These are phyloP conservation scores for Pinus albicaulis DNA, from an alignment of 75 land plant species.

Conservation along the genomic window DNA sequence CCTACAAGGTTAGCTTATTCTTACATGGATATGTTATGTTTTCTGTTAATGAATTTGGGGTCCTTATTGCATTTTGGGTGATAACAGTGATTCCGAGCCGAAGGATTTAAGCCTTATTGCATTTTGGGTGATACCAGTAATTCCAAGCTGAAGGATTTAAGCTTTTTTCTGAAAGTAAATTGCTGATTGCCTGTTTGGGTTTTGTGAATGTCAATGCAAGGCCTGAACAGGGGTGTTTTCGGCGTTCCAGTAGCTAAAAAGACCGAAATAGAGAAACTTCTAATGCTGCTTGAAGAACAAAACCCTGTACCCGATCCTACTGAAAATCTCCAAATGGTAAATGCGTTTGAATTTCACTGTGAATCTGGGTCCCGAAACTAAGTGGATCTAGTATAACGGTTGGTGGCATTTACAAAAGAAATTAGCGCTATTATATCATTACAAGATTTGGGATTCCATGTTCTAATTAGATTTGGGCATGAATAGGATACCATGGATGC, in stretches of 20 bases:
- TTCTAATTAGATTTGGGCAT: not conserved
- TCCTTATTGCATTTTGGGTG: not conserved
- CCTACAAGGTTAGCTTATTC: slow-evolving; percentile 1
- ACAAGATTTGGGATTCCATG: no score
- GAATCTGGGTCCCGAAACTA: not conserved
- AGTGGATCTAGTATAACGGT: not conserved
- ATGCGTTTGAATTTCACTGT: not conserved
- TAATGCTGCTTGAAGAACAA: slow-evolving; percentile 56
- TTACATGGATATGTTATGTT: not conserved
- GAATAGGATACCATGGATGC: not conserved
- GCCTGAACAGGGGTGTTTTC: slow-evolving; percentile 91
- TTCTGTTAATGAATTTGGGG: not conserved
- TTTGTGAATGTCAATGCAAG: slow-evolving; percentile 20
- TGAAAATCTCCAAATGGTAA: slow-evolving; percentile 64
- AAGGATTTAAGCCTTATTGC: not conserved
- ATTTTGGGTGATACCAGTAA: not conserved
- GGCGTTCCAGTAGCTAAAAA: slow-evolving; percentile 69
- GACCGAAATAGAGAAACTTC: slow-evolving; percentile 62
- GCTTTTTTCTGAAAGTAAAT: not conserved
- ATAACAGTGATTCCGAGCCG: not conserved
- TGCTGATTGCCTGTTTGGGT: not conserved
- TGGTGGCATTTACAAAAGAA: not conserved
- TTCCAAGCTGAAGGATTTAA: not conserved
- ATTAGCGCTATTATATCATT: no score
- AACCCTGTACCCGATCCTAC: slow-evolving; percentile 77